phyloP scores from a whole-genome alignment of 2,329 filamentous ascomycete genomes.

The Phyllosticta capitalensis region DNA sequence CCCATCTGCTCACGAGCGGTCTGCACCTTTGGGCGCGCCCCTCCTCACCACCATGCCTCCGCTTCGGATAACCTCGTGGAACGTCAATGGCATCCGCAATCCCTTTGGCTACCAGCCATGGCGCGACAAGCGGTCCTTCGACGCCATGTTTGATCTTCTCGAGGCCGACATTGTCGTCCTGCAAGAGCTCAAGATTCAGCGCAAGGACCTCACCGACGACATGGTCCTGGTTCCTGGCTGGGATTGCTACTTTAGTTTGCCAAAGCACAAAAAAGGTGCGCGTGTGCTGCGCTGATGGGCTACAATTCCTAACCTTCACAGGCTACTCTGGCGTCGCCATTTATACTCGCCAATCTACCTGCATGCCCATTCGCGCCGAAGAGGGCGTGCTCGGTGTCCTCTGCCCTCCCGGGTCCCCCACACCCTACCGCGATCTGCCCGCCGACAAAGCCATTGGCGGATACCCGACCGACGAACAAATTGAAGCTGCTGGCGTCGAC shows the following conservation, averaged over 20 bases:
- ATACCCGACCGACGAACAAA: slow-evolving; percentile 64
- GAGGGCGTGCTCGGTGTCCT: slow-evolving; percentile 85
- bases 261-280: slow-evolving; percentile 82
- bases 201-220: slow-evolving; percentile 83
- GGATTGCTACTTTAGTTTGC: slow-evolving; percentile 93
- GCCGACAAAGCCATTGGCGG: slow-evolving; percentile 72
- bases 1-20: background rate
- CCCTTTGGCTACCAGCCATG: slow-evolving; percentile 46
- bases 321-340: slow-evolving; percentile 94
- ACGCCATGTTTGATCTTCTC: slow-evolving; percentile 84
- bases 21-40: background rate
- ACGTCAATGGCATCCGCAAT: slow-evolving; percentile 46
- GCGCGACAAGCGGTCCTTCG: slow-evolving; percentile 37
- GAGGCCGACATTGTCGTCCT: slow-evolving; percentile 90
- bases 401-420: slow-evolving; percentile 60
- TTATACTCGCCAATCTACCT: slow-evolving; percentile 81
- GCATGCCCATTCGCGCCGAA: slow-evolving; percentile 79
- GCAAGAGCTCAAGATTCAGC: slow-evolving; percentile 93
- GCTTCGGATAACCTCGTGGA: slow-evolving; percentile 64
- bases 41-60: slow-evolving; percentile 22
- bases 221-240: slow-evolving; percentile 93
- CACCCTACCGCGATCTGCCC: slow-evolving; percentile 65
- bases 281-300: background rate
- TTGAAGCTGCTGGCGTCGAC: slow-evolving; percentile 53
- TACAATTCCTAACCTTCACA: slow-evolving; percentile 26